phyloP scores from a whole-genome alignment of 176 grass and related monocot genomes.

The Juncus effusus region DNA sequence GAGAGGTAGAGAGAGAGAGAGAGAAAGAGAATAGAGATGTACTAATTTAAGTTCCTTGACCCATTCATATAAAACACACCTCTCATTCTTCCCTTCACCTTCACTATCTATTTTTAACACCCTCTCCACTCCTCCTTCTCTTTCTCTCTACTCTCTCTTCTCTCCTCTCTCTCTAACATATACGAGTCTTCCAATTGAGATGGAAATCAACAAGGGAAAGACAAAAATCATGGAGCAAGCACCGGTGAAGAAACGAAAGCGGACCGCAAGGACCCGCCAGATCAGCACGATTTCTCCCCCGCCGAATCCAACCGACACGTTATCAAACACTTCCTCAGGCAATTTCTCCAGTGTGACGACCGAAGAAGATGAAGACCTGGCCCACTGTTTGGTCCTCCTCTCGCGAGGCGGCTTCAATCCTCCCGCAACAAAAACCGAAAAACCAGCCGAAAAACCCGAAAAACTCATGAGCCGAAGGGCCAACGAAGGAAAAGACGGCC shows the following conservation, averaged over 20 bases:
- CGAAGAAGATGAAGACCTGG: conserved; percentile 73
- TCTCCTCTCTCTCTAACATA: conserved; percentile 1
- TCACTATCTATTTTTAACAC: conserved; percentile 34
- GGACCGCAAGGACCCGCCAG: conserved; percentile 45
- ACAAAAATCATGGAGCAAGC: conserved; percentile 11
- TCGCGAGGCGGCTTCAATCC: conserved; percentile 28
- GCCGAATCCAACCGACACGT: not conserved
- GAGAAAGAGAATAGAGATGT: not conserved
- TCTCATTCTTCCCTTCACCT: conserved; percentile 1
- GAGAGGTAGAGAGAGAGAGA: not conserved
- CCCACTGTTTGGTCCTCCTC: conserved; percentile 82
- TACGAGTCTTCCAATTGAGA: conserved; percentile 28
- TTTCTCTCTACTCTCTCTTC: conserved; percentile 25
- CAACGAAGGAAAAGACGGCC: conserved; percentile 35
- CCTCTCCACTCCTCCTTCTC: conserved; percentile 12
- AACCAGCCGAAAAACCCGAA: conserved; percentile 33
- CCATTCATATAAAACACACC: conserved; percentile 19
- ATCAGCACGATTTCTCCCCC: not conserved
- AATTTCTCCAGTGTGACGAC: conserved; percentile 49
- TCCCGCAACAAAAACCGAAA: not conserved
- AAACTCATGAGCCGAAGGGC: conserved; percentile 39
- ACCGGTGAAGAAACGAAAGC: conserved; percentile 43
- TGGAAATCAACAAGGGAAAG: conserved; percentile 21
- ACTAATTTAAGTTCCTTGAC: conserved; percentile 20
- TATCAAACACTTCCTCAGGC: conserved; percentile 23